A percentile compares a stretch with the other conserved stretches of the same genome.
phyloP scores from a whole-genome alignment of 192 early-diverging fungal species.

The Rhizoclosmatium globosum region DNA sequence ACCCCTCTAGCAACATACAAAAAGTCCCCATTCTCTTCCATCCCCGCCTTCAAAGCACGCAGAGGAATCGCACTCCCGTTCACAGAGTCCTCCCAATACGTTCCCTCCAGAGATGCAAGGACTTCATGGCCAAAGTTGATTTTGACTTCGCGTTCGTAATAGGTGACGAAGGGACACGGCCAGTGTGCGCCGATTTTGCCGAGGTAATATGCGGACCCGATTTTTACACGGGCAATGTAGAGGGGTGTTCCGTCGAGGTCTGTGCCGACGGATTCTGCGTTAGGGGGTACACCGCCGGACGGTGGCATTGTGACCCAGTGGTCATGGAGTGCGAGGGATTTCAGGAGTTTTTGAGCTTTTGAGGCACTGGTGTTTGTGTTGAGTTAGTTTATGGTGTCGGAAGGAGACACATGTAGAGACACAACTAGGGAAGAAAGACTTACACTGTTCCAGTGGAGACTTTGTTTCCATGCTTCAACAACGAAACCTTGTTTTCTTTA shows the following conservation, averaged over 20 bases:
- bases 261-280: conserved; percentile 17
- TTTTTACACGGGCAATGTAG: conserved; percentile 38
- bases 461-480: conserved; percentile 13
- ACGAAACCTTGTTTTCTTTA: conserved; percentile 23
- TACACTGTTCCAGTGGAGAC: not conserved
- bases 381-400: too few species aligned
- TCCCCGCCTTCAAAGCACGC: conserved; percentile 12
- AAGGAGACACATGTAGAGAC: too few species aligned
- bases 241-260: conserved; percentile 22
- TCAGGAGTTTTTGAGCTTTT: conserved; percentile 9
- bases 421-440: too few species aligned
- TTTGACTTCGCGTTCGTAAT: conserved; percentile 23
- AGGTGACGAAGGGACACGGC: conserved; percentile 17
- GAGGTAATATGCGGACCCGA: conserved; percentile 13
- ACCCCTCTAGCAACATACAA: conserved; percentile 26
- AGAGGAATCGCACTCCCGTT: conserved; percentile 4
- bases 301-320: conserved; percentile 19
- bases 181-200: conserved; percentile 17
- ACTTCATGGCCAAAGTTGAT: conserved; percentile 36
- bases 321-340: not conserved
- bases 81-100: not conserved
- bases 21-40: conserved; percentile 23
- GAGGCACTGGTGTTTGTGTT: not conserved
- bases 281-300: conserved; percentile 5
- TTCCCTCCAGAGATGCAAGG: not conserved